These are phyloP conservation scores for Choricystis sp. DNA, from an alignment of 139 green algal genomes.

Conservation along the genomic window DNA sequence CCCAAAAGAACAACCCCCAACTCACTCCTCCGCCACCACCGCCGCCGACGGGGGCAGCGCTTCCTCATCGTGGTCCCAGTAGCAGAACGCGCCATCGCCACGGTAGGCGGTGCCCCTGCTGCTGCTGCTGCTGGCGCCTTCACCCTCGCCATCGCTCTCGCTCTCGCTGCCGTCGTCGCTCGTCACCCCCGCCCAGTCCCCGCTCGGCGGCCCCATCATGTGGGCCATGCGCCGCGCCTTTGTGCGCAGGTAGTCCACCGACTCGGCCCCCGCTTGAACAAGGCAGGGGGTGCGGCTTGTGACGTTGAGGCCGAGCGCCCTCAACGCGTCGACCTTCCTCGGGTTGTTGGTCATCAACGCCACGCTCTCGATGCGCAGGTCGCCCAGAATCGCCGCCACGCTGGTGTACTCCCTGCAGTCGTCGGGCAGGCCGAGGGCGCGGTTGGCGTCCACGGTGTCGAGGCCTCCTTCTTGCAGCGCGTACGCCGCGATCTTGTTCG, in stretches of 20 bases:
- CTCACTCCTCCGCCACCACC: background rate
- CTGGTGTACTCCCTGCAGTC: conserved; percentile 83
- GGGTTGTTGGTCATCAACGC: conserved; percentile 89
- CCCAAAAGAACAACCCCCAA: no score
- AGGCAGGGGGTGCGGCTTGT: conserved; percentile 64
- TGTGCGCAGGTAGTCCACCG: conserved; percentile 31
- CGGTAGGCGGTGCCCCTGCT: background rate
- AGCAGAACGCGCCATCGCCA: conserved; percentile 17
- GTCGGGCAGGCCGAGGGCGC: conserved; percentile 75
- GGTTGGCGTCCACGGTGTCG: conserved; percentile 91
- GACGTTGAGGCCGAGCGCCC: conserved; percentile 50
- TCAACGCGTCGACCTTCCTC: conserved; percentile 65
- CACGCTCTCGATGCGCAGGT: conserved; percentile 59
- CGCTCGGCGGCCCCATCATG: conserved; percentile 4
- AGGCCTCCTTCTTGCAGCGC: conserved; percentile 72
- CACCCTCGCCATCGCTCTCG: background rate
- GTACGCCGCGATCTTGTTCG: conserved; percentile 96
- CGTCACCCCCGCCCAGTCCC: background rate
- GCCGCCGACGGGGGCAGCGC: conserved; percentile 7
- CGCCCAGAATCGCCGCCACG: conserved; percentile 73
- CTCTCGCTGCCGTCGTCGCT: background rate
- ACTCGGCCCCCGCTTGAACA: conserved; percentile 55
- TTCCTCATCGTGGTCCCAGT: conserved; percentile 48
- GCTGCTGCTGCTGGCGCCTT: background rate
- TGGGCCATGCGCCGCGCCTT: conserved; percentile 35